Conservation (phyloP, 768 basidiomycete species). For the Suillus spraguei region DNA sequence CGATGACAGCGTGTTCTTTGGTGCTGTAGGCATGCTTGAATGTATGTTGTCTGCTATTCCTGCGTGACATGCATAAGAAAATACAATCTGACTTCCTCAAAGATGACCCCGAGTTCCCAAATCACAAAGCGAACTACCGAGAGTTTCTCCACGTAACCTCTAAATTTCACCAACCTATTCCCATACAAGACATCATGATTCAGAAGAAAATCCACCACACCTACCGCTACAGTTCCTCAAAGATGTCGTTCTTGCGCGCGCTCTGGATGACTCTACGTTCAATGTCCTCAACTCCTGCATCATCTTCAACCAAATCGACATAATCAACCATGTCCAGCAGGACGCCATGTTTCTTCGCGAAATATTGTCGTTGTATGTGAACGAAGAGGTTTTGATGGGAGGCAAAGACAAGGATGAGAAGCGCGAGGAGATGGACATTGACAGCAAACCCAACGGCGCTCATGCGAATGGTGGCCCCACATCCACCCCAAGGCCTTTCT, state of each 20-base stretch:
- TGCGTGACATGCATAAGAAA: conserved; percentile 14
- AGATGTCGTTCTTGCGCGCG: conserved; percentile 95
- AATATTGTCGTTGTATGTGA: conserved; percentile 75
- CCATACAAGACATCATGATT: conserved; percentile 72
- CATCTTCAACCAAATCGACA: conserved; percentile 99
- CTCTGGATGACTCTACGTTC: conserved; percentile 95
- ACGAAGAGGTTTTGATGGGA: conserved; percentile 62
- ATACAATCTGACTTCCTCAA: conserved; percentile 21
- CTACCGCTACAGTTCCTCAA: conserved; percentile 97
- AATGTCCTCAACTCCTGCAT: conserved; percentile 96
- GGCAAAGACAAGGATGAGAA: conserved; percentile 33
- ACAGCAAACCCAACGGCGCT: conserved; percentile 44
- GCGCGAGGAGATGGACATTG: conserved; percentile 35
- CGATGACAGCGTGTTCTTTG: conserved; percentile 89
- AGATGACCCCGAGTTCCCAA: conserved; percentile 98
- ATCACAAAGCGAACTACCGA: conserved; percentile 96
- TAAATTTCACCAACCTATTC: conserved; percentile 89
- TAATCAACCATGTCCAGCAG: conserved; percentile 85
- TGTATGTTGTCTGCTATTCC: conserved; percentile 55
- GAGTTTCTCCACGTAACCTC: conserved; percentile 84
- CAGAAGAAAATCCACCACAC: conserved; percentile 95
- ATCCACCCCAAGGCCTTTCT: conserved; percentile 37
- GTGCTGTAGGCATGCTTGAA: conserved; percentile 95
- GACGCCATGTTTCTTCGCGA: conserved; percentile 77
- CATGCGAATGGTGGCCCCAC: conserved; percentile 34